Evolutionary conservation across 306 rosid genomes (phyloP).

Genomic region (Hippophae gyantsensis): DNA sequence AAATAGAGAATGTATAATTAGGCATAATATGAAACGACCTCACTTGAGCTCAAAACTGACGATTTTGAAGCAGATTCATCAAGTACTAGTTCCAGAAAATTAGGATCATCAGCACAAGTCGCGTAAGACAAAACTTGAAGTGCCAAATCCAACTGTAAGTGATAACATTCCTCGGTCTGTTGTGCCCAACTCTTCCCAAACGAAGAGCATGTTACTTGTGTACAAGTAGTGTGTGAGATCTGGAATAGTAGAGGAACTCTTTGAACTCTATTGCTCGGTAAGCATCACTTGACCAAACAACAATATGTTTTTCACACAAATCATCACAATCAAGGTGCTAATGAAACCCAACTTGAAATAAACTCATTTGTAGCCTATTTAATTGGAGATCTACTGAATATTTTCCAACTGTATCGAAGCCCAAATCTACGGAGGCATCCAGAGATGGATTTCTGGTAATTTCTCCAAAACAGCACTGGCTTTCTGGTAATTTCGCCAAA

Average conservation of each 20-base stretch:
- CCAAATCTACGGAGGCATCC: accelerated
- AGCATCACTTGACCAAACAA: accelerated
- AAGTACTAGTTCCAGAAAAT: constrained; percentile 66
- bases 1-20: neutral
- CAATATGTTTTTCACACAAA: accelerated
- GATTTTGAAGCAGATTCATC: constrained; percentile 41
- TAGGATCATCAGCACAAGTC: constrained; percentile 83
- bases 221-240: too few species aligned
- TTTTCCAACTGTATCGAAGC: too few species aligned
- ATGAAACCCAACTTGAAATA: too few species aligned
- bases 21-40: constrained; percentile 36
- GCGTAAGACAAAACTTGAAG: constrained; percentile 75
- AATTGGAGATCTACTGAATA: too few species aligned
- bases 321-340: too few species aligned
- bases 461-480: accelerated
- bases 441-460: accelerated
- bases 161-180: constrained; percentile 97
- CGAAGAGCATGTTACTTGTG: too few species aligned
- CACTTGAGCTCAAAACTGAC: constrained; percentile 34
- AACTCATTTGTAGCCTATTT: too few species aligned
- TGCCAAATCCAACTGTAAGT: constrained; percentile 78
- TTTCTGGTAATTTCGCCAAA: too few species aligned
- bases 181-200: constrained; percentile 89
- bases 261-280: accelerated
- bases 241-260: accelerated